These are phyloP conservation scores for Saccharomyces mikatae DNA, from an alignment of 805 yeast genomes.

Conservation along the genomic window DNA sequence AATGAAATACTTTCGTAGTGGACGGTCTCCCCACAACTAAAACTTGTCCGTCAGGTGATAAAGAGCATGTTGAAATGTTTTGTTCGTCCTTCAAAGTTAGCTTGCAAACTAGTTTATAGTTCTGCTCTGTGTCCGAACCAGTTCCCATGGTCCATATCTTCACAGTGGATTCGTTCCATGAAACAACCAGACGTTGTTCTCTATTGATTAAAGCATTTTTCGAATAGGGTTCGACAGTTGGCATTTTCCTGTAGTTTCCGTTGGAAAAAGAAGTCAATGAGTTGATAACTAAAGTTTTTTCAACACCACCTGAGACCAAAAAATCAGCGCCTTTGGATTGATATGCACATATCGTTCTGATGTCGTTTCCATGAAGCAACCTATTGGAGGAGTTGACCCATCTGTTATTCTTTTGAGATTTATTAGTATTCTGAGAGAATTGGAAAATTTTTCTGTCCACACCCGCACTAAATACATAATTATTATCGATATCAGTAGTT, in stretches of 20 bases:
- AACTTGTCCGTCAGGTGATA: constrained; percentile 57
- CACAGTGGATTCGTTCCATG: constrained; percentile 78
- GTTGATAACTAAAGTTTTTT: constrained; percentile 54
- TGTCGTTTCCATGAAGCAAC: constrained; percentile 77
- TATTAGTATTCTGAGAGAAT: constrained; percentile 35
- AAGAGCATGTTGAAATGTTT: constrained; percentile 58
- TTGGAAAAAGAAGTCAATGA: constrained; percentile 59
- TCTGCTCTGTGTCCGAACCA: constrained; percentile 20
- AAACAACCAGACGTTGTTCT: constrained; percentile 44
- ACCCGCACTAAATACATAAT: constrained; percentile 76
- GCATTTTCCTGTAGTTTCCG: constrained; percentile 64
- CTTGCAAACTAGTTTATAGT: constrained; percentile 52
- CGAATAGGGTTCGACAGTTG: constrained; percentile 47
- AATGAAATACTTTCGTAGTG: constrained; percentile 58
- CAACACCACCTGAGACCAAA: constrained; percentile 79
- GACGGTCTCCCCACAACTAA: constrained; percentile 66
- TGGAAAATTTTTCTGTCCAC: constrained; percentile 86
- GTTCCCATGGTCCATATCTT: constrained; percentile 66
- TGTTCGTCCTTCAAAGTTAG: constrained; percentile 66
- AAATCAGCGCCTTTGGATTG: constrained; percentile 62
- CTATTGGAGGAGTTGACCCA: constrained; percentile 78
- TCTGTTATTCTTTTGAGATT: constrained; percentile 27
- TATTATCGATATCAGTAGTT: constrained; percentile 50
- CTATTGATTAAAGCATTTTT: constrained; percentile 45
- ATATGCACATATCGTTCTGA: constrained; percentile 64